phyloP scores from a whole-genome alignment of 140 eudicot species.

The Artemisia princeps region DNA sequence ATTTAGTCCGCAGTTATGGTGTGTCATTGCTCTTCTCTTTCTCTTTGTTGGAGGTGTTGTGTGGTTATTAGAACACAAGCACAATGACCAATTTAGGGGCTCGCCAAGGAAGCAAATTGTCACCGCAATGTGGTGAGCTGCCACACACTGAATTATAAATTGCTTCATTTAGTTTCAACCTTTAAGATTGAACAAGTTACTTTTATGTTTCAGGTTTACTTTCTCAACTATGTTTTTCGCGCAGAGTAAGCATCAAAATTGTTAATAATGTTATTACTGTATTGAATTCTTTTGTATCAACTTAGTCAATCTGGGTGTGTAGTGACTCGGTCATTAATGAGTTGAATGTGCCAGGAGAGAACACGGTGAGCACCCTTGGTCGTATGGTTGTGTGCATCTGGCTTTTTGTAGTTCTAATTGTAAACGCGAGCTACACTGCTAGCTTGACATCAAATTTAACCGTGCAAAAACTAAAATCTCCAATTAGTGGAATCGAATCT shows the following conservation, averaged over 20 bases:
- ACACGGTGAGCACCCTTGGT: conserved; percentile 1
- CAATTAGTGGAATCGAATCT: neutral
- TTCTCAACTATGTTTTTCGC: conserved; percentile 1
- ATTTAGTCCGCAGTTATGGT: neutral
- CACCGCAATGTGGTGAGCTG: neutral
- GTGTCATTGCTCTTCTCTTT: neutral
- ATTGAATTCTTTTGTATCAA: neutral
- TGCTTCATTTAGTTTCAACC: too few relatives aligned
- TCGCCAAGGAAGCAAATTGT: neutral
- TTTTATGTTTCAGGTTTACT: neutral
- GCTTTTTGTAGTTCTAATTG: neutral
- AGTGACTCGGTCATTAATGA: neutral
- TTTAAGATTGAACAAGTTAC: too few relatives aligned
- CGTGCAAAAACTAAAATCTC: neutral
- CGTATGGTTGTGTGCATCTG: neutral
- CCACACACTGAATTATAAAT: too few relatives aligned
- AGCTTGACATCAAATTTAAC: neutral
- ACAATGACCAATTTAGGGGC: conserved; percentile 1
- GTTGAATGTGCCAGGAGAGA: neutral
- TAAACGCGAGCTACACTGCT: neutral
- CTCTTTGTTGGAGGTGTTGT: neutral
- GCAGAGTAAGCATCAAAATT: neutral
- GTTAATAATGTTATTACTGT: neutral
- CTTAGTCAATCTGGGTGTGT: too few relatives aligned
- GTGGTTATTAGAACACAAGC: neutral